Evolutionary conservation across 345 rosid genomes (phyloP), one percentile per base, ranked within the genome.

Genomic region (Aegle marmelos): DNA sequence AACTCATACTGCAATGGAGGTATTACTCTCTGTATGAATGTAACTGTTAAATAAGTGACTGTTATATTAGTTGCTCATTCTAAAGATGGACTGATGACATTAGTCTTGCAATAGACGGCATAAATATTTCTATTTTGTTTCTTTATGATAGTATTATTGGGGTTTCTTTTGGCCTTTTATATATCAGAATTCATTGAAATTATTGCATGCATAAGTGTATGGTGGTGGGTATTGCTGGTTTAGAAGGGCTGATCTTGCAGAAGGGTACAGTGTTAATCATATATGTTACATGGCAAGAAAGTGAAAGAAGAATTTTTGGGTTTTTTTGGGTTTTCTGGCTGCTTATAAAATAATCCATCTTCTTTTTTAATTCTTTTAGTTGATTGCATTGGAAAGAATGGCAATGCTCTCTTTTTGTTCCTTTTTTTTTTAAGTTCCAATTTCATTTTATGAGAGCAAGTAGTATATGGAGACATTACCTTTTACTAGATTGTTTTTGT

Each of bases 1-100:
- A 96, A 50, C 89, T 96, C 78, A 96, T 96, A 81, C 82, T 96
- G 79, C 99, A 94, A 68, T 96, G 98, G 99, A 94, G 99, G 99
- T 91, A 89, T 81, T 72, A 63, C 80, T 54, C 66, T 80, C 76
- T 82, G 73, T 48, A 14, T 58, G 25, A 68, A 53, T 72, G 30
- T 72, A 19, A 41, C 8, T 74, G 7, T 50, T 28, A 24, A 17
- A 31, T 39, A 65, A n/a, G 21, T 48, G 8, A 56, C 33, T 58
- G 22, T 9, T 41, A 78, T n/a, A 68, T 11, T 25, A 19, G 14
- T 76, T 21, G 6, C 13, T 75, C 3, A 53, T 58, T 50, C 36
- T 48, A 50, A 63, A 61, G 37, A 66, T 57, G 76, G 45, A 58
- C 30, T 0, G 14, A 57, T 34, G 33, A 58, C 34, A 56, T 27